These are phyloP conservation scores for Trichoderma sp. DNA, from an alignment of 2,329 filamentous ascomycete genomes.

Conservation along the genomic window DNA sequence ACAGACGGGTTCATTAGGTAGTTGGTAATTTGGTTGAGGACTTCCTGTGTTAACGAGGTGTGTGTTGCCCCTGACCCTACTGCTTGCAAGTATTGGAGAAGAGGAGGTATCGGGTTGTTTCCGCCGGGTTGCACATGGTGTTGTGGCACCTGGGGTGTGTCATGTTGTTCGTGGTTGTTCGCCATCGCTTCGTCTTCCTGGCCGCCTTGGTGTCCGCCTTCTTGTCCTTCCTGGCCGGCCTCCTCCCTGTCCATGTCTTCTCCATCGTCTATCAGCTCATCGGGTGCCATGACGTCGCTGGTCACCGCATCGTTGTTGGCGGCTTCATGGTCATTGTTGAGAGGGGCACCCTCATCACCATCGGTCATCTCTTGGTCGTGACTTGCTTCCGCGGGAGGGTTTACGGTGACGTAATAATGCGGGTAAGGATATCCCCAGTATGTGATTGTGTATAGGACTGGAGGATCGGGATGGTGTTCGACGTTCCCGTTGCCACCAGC, in stretches of 20 bases:
- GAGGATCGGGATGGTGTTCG: background rate
- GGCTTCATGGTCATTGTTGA: conserved; percentile 19
- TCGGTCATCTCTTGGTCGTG: conserved; percentile 37
- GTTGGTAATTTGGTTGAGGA: background rate
- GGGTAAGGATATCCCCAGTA: background rate
- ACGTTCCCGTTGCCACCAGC: background rate
- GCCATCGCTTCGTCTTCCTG: background rate
- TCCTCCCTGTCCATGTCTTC: background rate
- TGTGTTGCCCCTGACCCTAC: background rate
- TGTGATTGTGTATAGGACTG: background rate
- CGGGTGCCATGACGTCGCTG: background rate
- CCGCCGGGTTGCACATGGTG: background rate
- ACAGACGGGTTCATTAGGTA: background rate
- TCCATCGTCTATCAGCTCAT: background rate
- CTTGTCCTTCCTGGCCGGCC: background rate
- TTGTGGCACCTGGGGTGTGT: background rate
- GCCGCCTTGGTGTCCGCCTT: background rate
- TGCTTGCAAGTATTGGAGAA: background rate
- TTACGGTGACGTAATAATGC: background rate
- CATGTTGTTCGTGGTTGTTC: background rate
- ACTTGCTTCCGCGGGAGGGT: conserved; percentile 23
- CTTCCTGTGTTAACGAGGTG: background rate
- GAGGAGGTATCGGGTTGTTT: background rate
- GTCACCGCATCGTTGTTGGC: background rate
- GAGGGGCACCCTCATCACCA: conserved; percentile 33